These are phyloP conservation scores for Acaromyces ingoldii DNA, from an alignment of 1,284 basidiomycete species.

Conservation along the genomic window DNA sequence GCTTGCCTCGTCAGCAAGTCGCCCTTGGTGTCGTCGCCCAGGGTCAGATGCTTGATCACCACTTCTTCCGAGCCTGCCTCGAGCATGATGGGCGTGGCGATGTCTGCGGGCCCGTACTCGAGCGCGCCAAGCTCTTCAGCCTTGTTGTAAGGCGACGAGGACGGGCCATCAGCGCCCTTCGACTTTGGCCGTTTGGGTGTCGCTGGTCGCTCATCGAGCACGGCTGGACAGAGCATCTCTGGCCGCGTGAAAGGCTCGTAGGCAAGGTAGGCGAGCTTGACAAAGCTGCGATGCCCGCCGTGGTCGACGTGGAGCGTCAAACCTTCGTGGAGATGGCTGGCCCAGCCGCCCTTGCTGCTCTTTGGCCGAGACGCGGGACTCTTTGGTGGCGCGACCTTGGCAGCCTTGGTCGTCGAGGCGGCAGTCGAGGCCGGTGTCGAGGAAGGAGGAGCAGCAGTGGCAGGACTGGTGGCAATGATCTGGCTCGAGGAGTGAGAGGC, in stretches of 20 bases:
- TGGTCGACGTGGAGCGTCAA: slow-evolving; percentile 35
- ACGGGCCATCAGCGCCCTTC: neutral
- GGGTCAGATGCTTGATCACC: slow-evolving; percentile 31
- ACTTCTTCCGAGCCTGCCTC: slow-evolving; percentile 9
- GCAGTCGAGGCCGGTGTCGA: neutral
- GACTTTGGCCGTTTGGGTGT: slow-evolving; percentile 10
- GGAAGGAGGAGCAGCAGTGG: neutral
- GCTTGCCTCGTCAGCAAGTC: slow-evolving; percentile 39
- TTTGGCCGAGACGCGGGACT: slow-evolving; percentile 3
- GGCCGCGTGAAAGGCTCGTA: slow-evolving; percentile 40
- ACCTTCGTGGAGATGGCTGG: slow-evolving; percentile 31
- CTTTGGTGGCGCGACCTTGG: neutral
- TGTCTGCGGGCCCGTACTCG: slow-evolving; percentile 15
- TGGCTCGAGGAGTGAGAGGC: neutral
- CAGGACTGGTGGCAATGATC: neutral
- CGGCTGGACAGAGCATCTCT: slow-evolving; percentile 18
- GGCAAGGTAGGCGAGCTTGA: slow-evolving; percentile 29
- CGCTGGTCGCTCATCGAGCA: neutral
- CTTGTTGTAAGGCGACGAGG: slow-evolving; percentile 8
- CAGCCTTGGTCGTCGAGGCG: neutral
- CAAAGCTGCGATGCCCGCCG: slow-evolving; percentile 15
- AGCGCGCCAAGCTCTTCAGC: slow-evolving; percentile 9
- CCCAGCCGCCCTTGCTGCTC: slow-evolving; percentile 25
- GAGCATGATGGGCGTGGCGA: no score
- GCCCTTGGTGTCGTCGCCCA: slow-evolving; percentile 33